phyloP scores from a whole-genome alignment of 495 filamentous ascomycete species.

The Emericellopsis terricola region DNA sequence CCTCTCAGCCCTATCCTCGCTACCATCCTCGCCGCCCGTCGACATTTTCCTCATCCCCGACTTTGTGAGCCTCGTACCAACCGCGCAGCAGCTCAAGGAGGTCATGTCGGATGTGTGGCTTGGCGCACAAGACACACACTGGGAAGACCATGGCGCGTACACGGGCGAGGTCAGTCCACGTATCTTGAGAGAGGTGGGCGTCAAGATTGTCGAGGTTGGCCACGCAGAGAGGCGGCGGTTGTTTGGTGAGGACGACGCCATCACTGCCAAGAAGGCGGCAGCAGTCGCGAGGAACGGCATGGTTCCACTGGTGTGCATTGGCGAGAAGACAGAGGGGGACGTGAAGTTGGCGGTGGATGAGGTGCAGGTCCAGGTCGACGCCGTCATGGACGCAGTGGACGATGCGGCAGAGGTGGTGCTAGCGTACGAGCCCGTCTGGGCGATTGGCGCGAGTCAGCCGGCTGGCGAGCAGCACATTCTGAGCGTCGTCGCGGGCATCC shows the following conservation, averaged over 20 bases:
- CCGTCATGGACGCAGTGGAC: constrained; percentile 39
- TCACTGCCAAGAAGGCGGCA: constrained; percentile 44
- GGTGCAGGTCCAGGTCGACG: constrained; percentile 42
- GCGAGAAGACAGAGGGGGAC: constrained; percentile 31
- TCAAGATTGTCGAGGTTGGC: constrained; percentile 53
- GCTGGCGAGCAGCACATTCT: constrained; percentile 55
- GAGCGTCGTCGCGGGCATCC: constrained; percentile 45
- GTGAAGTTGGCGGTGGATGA: constrained; percentile 42
- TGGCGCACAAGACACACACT: constrained; percentile 62
- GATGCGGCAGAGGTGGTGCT: constrained; percentile 50
- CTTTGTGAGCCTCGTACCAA: constrained; percentile 45
- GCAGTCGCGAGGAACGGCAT: constrained; percentile 49
- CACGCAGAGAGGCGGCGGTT: constrained; percentile 58
- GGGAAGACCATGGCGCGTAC: constrained; percentile 45
- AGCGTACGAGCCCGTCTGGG: constrained; percentile 84
- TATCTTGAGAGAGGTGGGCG: constrained; percentile 44
- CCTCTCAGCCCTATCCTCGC: constrained; percentile 10
- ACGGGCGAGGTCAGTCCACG: constrained; percentile 63
- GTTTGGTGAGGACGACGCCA: constrained; percentile 52
- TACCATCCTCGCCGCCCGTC: constrained; percentile 8
- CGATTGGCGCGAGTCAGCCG: constrained; percentile 59
- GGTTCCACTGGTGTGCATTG: constrained; percentile 65
- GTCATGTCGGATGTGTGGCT: constrained; percentile 32
- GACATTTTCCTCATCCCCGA: constrained; percentile 58
- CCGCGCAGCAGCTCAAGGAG: constrained; percentile 28